Base-by-base conservation (phyloP, 2,329 filamentous ascomycete genomes). In the Xylariaceae sp. region DNA sequence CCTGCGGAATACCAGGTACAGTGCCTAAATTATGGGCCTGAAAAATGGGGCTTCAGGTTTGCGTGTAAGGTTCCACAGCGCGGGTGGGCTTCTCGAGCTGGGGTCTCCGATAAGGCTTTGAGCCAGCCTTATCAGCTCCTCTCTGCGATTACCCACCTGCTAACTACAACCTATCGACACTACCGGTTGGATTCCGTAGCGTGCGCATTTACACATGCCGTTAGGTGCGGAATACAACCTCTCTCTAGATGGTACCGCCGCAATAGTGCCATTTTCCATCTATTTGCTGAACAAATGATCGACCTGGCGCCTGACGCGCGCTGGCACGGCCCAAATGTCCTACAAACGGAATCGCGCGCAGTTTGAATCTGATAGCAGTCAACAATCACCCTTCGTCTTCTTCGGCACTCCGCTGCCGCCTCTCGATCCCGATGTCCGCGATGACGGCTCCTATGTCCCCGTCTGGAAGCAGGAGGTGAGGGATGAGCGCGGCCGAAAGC, bases 401-500 rank as follows among this genome's bases (percentile, higher is more conserved):
- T 96, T 88, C 72, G 94, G 94, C 71, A 96, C 91, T 2, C 87
- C 92, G 7, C 81, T 99, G 13, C 92, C 92, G 0, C 84, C 89
- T 2, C 77, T 85, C 61, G 90, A 96, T 69, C 81, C 88, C 53
- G 84, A 90, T 17, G 80, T 84, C 44, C 87, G 91, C 68, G 92
- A 97, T 73, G 90, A 97, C 77, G 93, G 92, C 62, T 91, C 90
- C 47, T 97, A 92, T 72, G 84, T 96, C 13, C 94, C 94, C 0
- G 76, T 96, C n/a, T 97, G 94, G 92, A 96, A 97, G 77, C 94
- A 99, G 78, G 93, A 97, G 72, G 92, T 96, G 72, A 89, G 88
- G 60, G 94, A 99, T 75, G 94, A 97, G 71, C 87, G 87, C 66
- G 94, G 94, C 13, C 82, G 92, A 67, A 93, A 95, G 75, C 85